These are phyloP conservation scores for Trichoderma asperelloides DNA, from an alignment of 495 filamentous ascomycete genomes.

Conservation along the genomic window DNA sequence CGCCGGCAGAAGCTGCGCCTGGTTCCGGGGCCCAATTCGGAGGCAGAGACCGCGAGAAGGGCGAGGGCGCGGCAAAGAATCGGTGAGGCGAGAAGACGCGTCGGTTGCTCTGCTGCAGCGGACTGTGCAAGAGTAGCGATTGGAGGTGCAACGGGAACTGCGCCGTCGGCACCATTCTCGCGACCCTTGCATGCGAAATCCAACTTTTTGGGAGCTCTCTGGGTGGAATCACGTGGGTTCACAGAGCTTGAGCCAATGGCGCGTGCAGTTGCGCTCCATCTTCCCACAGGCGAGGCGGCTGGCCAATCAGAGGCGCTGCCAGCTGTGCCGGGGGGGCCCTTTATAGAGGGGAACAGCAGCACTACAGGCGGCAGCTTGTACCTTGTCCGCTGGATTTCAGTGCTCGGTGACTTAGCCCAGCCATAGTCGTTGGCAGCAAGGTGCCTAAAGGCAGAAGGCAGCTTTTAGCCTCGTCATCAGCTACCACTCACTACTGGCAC, in stretches of 20 bases:
- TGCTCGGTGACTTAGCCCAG: not conserved
- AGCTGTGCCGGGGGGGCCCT: not conserved
- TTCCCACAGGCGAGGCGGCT: not conserved
- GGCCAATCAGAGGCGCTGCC: not conserved
- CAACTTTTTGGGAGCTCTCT: constrained; percentile 6
- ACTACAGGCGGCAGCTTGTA: not conserved
- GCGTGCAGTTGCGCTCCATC: not conserved
- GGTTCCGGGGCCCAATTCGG: not conserved
- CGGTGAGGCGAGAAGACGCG: not conserved
- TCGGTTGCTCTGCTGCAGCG: not conserved
- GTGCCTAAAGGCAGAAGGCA: constrained; percentile 21
- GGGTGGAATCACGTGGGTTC: constrained; percentile 2
- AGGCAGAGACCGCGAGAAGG: not conserved
- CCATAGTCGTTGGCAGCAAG: not conserved
- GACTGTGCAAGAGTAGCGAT: not conserved
- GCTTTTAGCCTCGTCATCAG: constrained; percentile 34
- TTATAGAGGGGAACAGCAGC: not conserved
- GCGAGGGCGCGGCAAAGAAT: not conserved
- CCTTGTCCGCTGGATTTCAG: not conserved
- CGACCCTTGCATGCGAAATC: not conserved
- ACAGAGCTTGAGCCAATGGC: not conserved
- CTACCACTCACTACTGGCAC: constrained; percentile 13
- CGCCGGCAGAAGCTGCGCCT: not conserved
- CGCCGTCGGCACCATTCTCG: not conserved
- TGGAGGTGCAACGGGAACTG: not conserved